These are phyloP conservation scores for Ceratopteris richardii DNA, from an alignment of 75 land plant species.

Conservation along the genomic window DNA sequence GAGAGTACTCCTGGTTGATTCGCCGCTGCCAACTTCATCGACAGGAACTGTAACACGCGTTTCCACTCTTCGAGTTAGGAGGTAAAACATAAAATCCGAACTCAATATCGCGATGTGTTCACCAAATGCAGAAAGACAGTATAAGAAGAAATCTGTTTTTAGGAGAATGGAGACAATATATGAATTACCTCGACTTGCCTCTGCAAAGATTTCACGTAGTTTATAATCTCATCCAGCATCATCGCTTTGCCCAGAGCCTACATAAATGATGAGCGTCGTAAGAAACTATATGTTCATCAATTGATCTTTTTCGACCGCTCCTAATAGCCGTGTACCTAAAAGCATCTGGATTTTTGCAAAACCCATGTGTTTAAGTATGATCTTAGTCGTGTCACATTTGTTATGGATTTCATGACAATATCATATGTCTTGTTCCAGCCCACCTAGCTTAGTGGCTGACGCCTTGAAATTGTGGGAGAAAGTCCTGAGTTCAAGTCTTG, in stretches of 20 bases:
- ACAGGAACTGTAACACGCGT: constrained; percentile 39
- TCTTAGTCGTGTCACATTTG: too few species aligned
- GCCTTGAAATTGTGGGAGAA: too few species aligned
- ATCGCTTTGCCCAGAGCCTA: constrained; percentile 73
- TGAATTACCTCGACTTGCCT: constrained; percentile 60
- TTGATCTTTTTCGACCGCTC: not conserved
- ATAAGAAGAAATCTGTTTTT: not conserved
- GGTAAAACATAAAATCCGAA: not conserved
- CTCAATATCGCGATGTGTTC: not conserved
- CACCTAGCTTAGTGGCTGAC: too few species aligned
- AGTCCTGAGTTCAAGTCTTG: too few species aligned
- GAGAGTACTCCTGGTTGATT: constrained; percentile 16
- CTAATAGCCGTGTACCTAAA: not conserved
- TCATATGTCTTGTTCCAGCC: too few species aligned
- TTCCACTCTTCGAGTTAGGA: too few species aligned
- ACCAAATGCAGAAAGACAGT: not conserved
- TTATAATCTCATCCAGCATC: constrained; percentile 77
- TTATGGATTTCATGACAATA: too few species aligned
- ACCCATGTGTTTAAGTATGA: too few species aligned
- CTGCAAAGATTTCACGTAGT: constrained; percentile 58
- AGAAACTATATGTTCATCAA: not conserved
- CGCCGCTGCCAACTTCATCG: constrained; percentile 63
- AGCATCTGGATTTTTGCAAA: not conserved
- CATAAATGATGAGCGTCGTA: constrained; percentile 1
- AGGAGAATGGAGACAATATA: not conserved